These are phyloP conservation scores for Ogataea kodamae DNA, from an alignment of 805 yeast species.

Conservation along the genomic window DNA sequence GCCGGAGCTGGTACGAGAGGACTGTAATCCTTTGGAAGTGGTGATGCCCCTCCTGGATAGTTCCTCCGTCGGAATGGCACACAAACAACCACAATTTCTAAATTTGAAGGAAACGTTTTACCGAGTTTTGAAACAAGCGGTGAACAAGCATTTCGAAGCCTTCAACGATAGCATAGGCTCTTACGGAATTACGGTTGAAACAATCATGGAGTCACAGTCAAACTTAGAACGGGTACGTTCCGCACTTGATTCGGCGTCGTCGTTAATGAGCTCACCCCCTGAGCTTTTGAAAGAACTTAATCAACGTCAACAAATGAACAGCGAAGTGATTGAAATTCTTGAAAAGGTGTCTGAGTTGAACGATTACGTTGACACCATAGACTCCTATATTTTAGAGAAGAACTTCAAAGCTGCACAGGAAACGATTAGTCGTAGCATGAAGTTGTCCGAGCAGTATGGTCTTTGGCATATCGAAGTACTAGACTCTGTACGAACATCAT, in stretches of 20 bases:
- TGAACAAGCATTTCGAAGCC: slow-evolving; percentile 76
- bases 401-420: slow-evolving; percentile 52
- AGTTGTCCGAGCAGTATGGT: slow-evolving; percentile 46
- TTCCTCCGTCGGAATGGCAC: slow-evolving; percentile 88
- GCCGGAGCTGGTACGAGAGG: slow-evolving; percentile 43
- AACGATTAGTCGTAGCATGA: slow-evolving; percentile 35
- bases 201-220: slow-evolving; percentile 61
- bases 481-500: slow-evolving; percentile 44
- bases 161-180: slow-evolving; percentile 85
- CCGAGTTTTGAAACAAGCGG: slow-evolving; percentile 59
- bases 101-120: slow-evolving; percentile 56
- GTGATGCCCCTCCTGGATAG: slow-evolving; percentile 82
- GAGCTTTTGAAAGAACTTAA: slow-evolving; percentile 63
- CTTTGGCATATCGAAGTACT: slow-evolving; percentile 60
- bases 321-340: slow-evolving; percentile 66
- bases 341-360: slow-evolving; percentile 62
- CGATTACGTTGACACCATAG: slow-evolving; percentile 59
- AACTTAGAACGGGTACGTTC: slow-evolving; percentile 23
- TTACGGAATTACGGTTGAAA: slow-evolving; percentile 64
- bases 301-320: slow-evolving; percentile 55
- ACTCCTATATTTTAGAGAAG: slow-evolving; percentile 63
- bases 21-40: slow-evolving; percentile 78
- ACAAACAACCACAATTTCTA: slow-evolving; percentile 62
- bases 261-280: slow-evolving; percentile 41
- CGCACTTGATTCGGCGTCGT: slow-evolving; percentile 20